phyloP scores from a whole-genome alignment of 257 asterid genomes.

The Voacanga thouarsii region DNA sequence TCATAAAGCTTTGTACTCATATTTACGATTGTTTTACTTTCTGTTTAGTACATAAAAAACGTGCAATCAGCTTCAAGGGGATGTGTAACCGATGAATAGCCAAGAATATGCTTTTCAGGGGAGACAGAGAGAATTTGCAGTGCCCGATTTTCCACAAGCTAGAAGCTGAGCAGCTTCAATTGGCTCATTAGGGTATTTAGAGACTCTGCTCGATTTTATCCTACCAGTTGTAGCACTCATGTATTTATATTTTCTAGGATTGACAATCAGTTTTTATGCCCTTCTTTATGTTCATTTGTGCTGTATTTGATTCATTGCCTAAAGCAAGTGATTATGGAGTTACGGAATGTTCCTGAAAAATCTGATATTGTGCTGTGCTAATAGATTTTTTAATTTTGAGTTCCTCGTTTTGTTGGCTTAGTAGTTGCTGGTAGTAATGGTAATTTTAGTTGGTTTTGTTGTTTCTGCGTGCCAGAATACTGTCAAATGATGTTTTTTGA shows the following conservation, averaged over 20 bases:
- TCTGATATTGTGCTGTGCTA: too few species aligned
- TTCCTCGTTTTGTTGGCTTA: too few species aligned
- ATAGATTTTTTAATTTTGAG: too few species aligned
- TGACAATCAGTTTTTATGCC: neutral
- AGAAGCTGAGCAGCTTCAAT: neutral
- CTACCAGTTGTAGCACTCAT: neutral
- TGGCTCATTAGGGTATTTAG: constrained; percentile 2
- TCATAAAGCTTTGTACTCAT: neutral
- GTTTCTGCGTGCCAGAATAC: too few species aligned
- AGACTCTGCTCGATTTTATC: neutral
- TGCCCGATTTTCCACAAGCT: neutral
- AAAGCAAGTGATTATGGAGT: too few species aligned
- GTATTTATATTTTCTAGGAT: neutral
- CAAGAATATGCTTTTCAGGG: neutral
- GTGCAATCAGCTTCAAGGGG: constrained; percentile 92
- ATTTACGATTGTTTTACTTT: neutral
- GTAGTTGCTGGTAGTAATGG: too few species aligned
- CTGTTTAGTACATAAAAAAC: constrained; percentile 67
- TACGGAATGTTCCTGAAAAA: too few species aligned
- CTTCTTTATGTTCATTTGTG: neutral
- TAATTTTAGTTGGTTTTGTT: too few species aligned
- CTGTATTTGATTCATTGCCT: neutral
- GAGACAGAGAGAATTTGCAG: constrained; percentile 18
- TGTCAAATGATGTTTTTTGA: too few species aligned
- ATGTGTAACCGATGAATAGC: constrained; percentile 89